Evolutionary conservation across 2,329 filamentous ascomycete genomes (phyloP).

Genomic region (Apiospora sp.): DNA sequence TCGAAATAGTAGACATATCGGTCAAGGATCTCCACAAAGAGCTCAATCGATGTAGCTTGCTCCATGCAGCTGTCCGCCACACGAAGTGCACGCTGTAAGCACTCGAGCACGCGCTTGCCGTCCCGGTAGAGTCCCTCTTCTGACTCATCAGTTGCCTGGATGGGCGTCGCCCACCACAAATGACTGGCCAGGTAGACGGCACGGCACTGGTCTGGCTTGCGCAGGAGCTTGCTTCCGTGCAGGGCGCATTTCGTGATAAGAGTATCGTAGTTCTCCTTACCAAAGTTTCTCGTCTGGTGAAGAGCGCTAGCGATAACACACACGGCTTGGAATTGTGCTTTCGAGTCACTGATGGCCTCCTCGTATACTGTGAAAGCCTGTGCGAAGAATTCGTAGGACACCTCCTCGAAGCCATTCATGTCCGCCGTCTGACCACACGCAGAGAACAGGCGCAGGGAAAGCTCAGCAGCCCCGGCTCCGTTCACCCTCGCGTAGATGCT

Average conservation of each 20-base stretch:
- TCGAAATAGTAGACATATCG: constrained; percentile 99
- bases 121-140: constrained; percentile 89
- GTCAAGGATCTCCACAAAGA: constrained; percentile 98
- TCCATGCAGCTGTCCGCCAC: constrained; percentile 99
- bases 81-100: constrained; percentile 90
- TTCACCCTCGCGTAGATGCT: constrained; percentile 88
- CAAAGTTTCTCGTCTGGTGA: constrained; percentile 88
- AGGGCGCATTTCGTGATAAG: constrained; percentile 97
- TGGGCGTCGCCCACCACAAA: constrained; percentile 96
- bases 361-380: constrained; percentile 99
- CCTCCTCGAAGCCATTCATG: constrained; percentile 90
- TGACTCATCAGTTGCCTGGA: constrained; percentile 77
- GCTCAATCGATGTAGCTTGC: constrained; percentile 92
- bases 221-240: constrained; percentile 94
- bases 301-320: constrained; percentile 91
- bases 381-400: constrained; percentile 97
- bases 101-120: constrained; percentile 95
- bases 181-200: constrained; percentile 97
- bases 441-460: constrained; percentile 88
- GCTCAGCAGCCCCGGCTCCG: constrained; percentile 78
- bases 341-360: constrained; percentile 92
- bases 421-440: constrained; percentile 93
- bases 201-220: constrained; percentile 97
- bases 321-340: constrained; percentile 97
- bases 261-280: constrained; percentile 98